Percentiles rank a stretch among this genome's conserved stretches.
These are phyloP conservation scores for Naganishia randhawae DNA, from an alignment of 768 basidiomycete genomes.

Conservation along the genomic window DNA sequence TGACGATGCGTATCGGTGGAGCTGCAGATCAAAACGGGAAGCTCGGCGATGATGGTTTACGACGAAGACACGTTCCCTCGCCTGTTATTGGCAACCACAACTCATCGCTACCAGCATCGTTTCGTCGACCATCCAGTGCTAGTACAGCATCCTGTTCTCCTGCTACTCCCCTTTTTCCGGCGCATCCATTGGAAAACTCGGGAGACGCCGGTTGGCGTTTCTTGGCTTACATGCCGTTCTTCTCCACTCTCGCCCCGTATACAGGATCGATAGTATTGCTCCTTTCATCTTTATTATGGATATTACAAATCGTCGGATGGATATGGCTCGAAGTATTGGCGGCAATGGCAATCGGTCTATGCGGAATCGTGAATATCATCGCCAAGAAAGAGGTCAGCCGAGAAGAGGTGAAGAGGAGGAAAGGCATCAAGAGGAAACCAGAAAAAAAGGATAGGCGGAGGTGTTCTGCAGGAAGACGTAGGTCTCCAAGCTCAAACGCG, in stretches of 20 bases:
- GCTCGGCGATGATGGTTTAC: slow-evolving; percentile 5
- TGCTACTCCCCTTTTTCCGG: background rate
- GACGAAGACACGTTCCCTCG: background rate
- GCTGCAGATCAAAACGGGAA: background rate
- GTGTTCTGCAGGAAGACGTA: background rate
- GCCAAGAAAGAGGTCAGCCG: background rate
- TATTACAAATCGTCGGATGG: slow-evolving; percentile 21
- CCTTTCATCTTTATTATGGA: slow-evolving; percentile 3
- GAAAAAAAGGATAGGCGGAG: background rate
- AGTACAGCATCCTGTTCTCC: background rate
- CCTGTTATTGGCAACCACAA: background rate
- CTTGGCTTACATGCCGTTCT: slow-evolving; percentile 1
- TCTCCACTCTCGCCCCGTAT: background rate
- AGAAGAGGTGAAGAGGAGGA: background rate
- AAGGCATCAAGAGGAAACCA: background rate
- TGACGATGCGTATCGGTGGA: background rate
- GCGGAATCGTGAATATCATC: slow-evolving; percentile 4
- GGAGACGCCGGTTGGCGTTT: background rate
- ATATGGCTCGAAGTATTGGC: slow-evolving; percentile 24
- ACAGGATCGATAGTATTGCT: slow-evolving; percentile 9
- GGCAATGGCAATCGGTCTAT: slow-evolving; percentile 7
- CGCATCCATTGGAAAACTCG: too few relatives aligned
- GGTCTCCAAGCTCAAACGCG: background rate
- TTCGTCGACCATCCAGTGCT: slow-evolving; percentile 8
- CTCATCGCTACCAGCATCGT: background rate